Conservation (phyloP, 805 yeast species). For the Novakomyces olei region DNA sequence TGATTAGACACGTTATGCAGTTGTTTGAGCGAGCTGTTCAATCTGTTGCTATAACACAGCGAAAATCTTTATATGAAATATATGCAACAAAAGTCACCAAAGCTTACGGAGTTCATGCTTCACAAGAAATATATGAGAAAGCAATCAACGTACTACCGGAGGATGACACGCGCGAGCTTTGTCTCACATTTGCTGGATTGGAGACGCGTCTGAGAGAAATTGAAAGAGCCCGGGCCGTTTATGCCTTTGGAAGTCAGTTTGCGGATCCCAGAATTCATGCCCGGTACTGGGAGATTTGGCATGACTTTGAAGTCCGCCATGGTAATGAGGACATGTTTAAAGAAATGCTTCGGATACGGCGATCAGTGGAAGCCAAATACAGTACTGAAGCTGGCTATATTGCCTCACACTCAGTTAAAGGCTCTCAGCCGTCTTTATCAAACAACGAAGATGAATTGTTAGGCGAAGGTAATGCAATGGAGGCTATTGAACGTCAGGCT, state of each 20-base stretch:
- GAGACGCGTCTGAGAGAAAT: slow-evolving; percentile 34
- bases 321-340: slow-evolving; percentile 57
- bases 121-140: slow-evolving; percentile 29
- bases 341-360: slow-evolving; percentile 43
- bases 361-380: slow-evolving; percentile 19
- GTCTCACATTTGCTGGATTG: slow-evolving; percentile 31
- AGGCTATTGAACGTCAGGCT: slow-evolving; percentile 15
- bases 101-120: slow-evolving; percentile 21
- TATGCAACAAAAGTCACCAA: slow-evolving; percentile 22
- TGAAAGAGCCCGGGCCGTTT: slow-evolving; percentile 40
- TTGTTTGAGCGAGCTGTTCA: slow-evolving; percentile 24
- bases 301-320: slow-evolving; percentile 41
- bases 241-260: slow-evolving; percentile 30
- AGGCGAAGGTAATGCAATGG: no score
- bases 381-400: slow-evolving; percentile 2
- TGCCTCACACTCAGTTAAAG: no score
- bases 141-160: slow-evolving; percentile 30
- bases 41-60: slow-evolving; percentile 14
- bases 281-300: slow-evolving; percentile 47
- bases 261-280: slow-evolving; percentile 16
- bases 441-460: no score
- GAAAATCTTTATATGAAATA: slow-evolving; percentile 22
- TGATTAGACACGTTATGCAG: slow-evolving; percentile 27
- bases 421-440: no score
- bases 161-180: slow-evolving; percentile 21